phyloP scores from a whole-genome alignment of 1,139 yeast species.

The Sugiyamaella grinbergsii region DNA sequence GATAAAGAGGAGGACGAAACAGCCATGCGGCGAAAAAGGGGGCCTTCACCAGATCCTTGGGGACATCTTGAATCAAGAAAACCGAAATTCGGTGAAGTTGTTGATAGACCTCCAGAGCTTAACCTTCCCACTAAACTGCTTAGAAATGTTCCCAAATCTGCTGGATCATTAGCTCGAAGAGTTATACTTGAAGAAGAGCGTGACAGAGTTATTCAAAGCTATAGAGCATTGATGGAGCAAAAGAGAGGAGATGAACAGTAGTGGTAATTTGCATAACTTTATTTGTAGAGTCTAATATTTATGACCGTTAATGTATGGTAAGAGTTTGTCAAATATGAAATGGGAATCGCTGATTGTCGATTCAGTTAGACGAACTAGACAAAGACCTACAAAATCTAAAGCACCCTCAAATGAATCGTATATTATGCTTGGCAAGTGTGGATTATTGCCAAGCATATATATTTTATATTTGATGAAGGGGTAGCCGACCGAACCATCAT shows the following conservation, averaged over 20 bases:
- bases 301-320: too few species aligned
- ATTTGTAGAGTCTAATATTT: conserved; percentile 3
- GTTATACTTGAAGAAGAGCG: conserved; percentile 45
- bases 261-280: conserved; percentile 2
- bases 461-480: too few species aligned
- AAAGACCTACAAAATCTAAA: too few species aligned
- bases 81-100: conserved; percentile 48
- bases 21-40: conserved; percentile 34
- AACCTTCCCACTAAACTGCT: conserved; percentile 38
- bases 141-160: conserved; percentile 45
- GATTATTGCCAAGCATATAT: too few species aligned
- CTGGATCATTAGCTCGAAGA: conserved; percentile 46
- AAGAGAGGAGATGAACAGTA: conserved; percentile 25
- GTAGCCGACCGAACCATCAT: too few species aligned
- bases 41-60: conserved; percentile 47
- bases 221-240: conserved; percentile 38
- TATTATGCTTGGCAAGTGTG: too few species aligned
- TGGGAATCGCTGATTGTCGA: too few species aligned
- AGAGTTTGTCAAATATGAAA: too few species aligned
- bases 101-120: conserved; percentile 46
- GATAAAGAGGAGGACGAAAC: conserved; percentile 34
- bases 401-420: too few species aligned
- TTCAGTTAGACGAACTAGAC: too few species aligned
- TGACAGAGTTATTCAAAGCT: conserved; percentile 41
- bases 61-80: conserved; percentile 37